phyloP scores from a whole-genome alignment of 345 rosid species.

The Cardamine chenopodiifolia region DNA sequence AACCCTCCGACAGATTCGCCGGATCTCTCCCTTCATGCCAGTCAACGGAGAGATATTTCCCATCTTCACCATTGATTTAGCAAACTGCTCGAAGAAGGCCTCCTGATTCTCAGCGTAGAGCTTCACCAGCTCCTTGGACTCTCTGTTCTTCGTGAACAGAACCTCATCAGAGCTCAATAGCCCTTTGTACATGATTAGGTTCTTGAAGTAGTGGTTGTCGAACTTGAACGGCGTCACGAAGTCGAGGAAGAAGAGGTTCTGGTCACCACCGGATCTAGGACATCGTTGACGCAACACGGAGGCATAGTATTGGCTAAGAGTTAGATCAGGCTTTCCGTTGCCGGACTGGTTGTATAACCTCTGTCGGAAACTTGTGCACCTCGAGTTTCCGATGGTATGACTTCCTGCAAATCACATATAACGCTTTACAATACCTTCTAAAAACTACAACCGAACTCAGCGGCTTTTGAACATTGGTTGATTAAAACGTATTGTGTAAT shows the following conservation, averaged over 20 bases:
- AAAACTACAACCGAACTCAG: background rate
- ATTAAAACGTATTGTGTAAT: background rate
- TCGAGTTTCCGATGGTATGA: constrained; percentile 74
- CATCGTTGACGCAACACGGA: constrained; percentile 44
- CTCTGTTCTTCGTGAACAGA: constrained; percentile 57
- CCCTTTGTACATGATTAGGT: constrained; percentile 63
- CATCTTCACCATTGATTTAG: constrained; percentile 79
- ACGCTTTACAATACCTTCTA: background rate
- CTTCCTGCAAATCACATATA: constrained; percentile 53
- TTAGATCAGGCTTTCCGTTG: constrained; percentile 63
- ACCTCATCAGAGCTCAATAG: constrained; percentile 72
- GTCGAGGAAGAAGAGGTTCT: constrained; percentile 63
- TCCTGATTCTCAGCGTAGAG: constrained; percentile 55
- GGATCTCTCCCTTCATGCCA: constrained; percentile 63
- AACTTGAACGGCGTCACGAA: constrained; percentile 57
- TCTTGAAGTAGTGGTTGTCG: constrained; percentile 80
- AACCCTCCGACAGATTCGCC: constrained; percentile 63
- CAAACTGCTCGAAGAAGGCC: constrained; percentile 68
- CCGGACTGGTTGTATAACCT: constrained; percentile 77
- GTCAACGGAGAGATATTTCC: constrained; percentile 74
- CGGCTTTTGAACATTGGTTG: background rate
- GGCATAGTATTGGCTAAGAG: constrained; percentile 58
- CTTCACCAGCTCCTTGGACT: constrained; percentile 59
- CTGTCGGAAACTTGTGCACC: constrained; percentile 76
- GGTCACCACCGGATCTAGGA: constrained; percentile 62